Conservation (phyloP, 1,139 yeast species). For the Entelexis sorbosivorans region DNA sequence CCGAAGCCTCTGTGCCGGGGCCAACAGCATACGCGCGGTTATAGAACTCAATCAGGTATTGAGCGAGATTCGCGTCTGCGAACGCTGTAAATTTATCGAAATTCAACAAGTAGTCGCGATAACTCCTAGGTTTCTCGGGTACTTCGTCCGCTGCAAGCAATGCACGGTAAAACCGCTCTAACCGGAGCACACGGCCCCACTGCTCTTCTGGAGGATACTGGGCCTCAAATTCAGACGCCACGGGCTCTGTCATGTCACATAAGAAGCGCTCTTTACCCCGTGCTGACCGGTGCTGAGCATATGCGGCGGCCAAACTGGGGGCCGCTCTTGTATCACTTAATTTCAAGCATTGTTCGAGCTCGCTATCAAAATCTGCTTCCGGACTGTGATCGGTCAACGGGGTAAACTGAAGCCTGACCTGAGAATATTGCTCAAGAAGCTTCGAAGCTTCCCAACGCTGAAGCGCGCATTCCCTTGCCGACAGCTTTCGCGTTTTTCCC, state of each 20-base stretch:
- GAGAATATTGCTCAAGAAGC: slow-evolving; percentile 40
- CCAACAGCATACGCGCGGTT: slow-evolving; percentile 20
- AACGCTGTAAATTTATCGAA: slow-evolving; percentile 37
- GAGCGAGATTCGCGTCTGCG: slow-evolving; percentile 40
- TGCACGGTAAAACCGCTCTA: slow-evolving; percentile 28
- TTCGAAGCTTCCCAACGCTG: slow-evolving; percentile 58
- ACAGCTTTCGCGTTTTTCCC: background rate
- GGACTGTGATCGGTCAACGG: too few relatives aligned
- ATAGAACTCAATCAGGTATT: slow-evolving; percentile 36
- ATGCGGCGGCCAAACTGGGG: slow-evolving; percentile 10
- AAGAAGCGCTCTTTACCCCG: slow-evolving; percentile 17
- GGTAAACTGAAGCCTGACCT: background rate
- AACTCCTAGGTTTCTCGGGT: slow-evolving; percentile 29
- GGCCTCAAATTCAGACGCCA: slow-evolving; percentile 35
- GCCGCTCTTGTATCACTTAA: slow-evolving; percentile 15
- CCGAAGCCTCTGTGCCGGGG: background rate
- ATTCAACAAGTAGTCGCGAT: slow-evolving; percentile 42
- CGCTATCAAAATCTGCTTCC: slow-evolving; percentile 3
- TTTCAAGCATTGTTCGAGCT: slow-evolving; percentile 2
- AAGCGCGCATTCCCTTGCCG: slow-evolving; percentile 31
- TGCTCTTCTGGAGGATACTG: slow-evolving; percentile 11
- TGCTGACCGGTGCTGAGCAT: background rate
- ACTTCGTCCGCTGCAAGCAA: slow-evolving; percentile 36
- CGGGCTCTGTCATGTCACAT: slow-evolving; percentile 37
- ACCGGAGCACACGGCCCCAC: slow-evolving; percentile 9